Percentiles rank a stretch among this genome's conserved stretches.
These are phyloP conservation scores for Flaveria sonorensis DNA, from an alignment of 129 eudicot genomes.

Conservation along the genomic window DNA sequence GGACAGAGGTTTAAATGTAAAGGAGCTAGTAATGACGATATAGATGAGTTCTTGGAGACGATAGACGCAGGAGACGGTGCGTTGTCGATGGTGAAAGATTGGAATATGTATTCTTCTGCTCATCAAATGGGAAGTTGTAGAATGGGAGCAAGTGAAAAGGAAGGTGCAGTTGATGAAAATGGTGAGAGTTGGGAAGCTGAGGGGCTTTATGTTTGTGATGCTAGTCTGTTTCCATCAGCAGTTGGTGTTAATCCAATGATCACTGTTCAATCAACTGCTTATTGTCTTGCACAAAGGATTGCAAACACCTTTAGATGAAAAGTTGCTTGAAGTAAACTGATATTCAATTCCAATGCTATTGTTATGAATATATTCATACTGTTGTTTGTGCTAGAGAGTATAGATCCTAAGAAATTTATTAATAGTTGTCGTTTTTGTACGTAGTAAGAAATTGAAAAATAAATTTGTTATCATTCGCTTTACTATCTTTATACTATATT, in stretches of 20 bases:
- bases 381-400: no score
- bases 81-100: conserved; percentile 45
- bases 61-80: conserved; percentile 66
- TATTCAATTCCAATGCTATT: no score
- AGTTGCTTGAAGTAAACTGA: no score
- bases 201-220: conserved; percentile 85
- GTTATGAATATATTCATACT: no score
- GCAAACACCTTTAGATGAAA: conserved; percentile 29
- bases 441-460: no score
- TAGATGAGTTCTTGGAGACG: conserved; percentile 61
- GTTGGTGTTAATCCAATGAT: conserved; percentile 97
- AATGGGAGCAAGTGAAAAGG: conserved; percentile 63
- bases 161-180: conserved; percentile 79
- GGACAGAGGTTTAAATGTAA: conserved; percentile 62
- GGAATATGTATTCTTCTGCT: conserved; percentile 74
- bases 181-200: conserved; percentile 96
- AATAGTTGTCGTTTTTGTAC: no score
- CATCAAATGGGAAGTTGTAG: conserved; percentile 97
- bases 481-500: no score
- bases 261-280: conserved; percentile 84
- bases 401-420: no score
- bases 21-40: conserved; percentile 47
- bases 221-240: conserved; percentile 72
- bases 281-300: conserved; percentile 63
- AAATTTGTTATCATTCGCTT: no score